Percentiles rank a stretch among this genome's conserved stretches.
Evolutionary conservation across 352 stramenopile genomes (phyloP).

Genomic region (Elongisporangium prolatum): DNA sequence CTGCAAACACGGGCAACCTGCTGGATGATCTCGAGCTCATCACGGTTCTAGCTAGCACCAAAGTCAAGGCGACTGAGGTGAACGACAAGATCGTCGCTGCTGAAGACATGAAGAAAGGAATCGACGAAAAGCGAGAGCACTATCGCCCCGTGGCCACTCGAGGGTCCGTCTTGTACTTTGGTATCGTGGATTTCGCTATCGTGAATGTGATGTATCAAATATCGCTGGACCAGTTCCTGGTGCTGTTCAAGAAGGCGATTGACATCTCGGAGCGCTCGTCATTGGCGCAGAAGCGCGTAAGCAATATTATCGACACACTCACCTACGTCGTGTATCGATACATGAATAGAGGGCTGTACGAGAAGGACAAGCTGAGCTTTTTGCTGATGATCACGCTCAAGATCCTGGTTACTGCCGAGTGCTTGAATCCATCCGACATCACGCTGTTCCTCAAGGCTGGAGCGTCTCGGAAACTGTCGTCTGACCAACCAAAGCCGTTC

Average conservation of each 20-base stretch:
- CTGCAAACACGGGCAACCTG: slow-evolving; percentile 83
- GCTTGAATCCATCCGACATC: slow-evolving; percentile 47
- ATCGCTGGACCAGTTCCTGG: slow-evolving; percentile 87
- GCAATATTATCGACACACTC: slow-evolving; percentile 84
- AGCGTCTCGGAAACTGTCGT: slow-evolving; percentile 48
- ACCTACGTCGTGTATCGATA: slow-evolving; percentile 80
- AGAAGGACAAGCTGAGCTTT: slow-evolving; percentile 72
- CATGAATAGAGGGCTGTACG: slow-evolving; percentile 72
- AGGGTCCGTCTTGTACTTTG: slow-evolving; percentile 88
- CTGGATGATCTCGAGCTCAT: slow-evolving; percentile 88
- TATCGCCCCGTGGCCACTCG: slow-evolving; percentile 88
- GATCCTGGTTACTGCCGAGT: slow-evolving; percentile 67
- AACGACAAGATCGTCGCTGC: slow-evolving; percentile 89
- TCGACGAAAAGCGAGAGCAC: slow-evolving; percentile 90
- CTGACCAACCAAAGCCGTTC: slow-evolving; percentile 73
- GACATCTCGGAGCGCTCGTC: slow-evolving; percentile 75
- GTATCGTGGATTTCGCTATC: slow-evolving; percentile 79
- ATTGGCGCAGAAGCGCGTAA: slow-evolving; percentile 82
- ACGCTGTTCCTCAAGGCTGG: slow-evolving; percentile 72
- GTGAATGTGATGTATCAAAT: slow-evolving; percentile 93
- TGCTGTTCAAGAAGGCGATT: slow-evolving; percentile 82
- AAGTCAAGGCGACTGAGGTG: slow-evolving; percentile 87
- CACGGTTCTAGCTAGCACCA: slow-evolving; percentile 81
- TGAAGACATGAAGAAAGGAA: slow-evolving; percentile 81
- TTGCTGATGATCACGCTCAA: slow-evolving; percentile 66